These are phyloP conservation scores for Kuraishia floccosa DNA, from an alignment of 805 yeast genomes.

Conservation along the genomic window DNA sequence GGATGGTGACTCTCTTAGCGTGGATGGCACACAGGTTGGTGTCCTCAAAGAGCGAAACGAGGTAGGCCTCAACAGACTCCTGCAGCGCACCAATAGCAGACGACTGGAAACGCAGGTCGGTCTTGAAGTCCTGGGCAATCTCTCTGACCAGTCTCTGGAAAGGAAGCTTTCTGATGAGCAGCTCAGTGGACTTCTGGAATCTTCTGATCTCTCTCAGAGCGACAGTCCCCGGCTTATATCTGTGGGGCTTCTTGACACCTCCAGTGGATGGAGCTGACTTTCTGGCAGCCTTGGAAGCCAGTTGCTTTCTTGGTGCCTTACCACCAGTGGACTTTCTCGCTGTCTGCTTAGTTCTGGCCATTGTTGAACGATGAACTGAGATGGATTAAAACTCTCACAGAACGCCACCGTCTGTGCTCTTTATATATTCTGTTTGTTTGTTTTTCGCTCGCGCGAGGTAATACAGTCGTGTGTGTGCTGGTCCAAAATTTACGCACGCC, in stretches of 20 bases:
- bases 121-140: conserved; percentile 89
- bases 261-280: conserved; percentile 87
- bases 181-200: conserved; percentile 93
- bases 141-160: conserved; percentile 96
- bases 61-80: conserved; percentile 97
- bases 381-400: too few relatives aligned
- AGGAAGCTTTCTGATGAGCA: conserved; percentile 91
- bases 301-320: conserved; percentile 91
- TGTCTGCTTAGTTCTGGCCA: conserved; percentile 93
- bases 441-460: too few relatives aligned
- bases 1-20: conserved; percentile 98
- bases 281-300: conserved; percentile 90
- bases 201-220: conserved; percentile 96
- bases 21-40: conserved; percentile 98
- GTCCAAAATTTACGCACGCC: too few relatives aligned
- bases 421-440: too few relatives aligned
- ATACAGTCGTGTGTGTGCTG: too few relatives aligned
- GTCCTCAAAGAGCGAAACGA: conserved; percentile 93
- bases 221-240: conserved; percentile 96
- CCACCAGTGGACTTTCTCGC: conserved; percentile 95
- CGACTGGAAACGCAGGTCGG: conserved; percentile 92
- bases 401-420: too few relatives aligned
- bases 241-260: conserved; percentile 91
- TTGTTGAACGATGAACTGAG: conserved; percentile 14
- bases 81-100: conserved; percentile 97